Base-by-base conservation (phyloP, 352 stramenopile species). In the Phytopythium aichiense region DNA sequence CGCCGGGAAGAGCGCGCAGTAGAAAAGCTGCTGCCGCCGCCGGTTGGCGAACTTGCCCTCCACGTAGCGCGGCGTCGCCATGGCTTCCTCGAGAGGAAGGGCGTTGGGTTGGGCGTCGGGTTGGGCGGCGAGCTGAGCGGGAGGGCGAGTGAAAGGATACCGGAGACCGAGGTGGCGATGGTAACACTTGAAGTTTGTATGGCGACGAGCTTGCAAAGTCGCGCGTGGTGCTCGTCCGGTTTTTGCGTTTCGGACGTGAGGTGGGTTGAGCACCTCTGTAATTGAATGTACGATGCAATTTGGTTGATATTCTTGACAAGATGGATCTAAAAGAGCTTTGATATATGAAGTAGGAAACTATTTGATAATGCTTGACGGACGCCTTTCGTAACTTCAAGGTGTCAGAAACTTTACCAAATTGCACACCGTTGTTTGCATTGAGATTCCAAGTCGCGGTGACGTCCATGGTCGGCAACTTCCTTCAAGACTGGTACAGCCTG, bases 21-120 rank as follows among this genome's bases (percentile, higher is more conserved):
- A 87, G 55, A 82, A 87, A 52, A 89, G 71, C 42, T 75, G 60
- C 66, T 87, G 78, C 11, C 59, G 50, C 25, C 81, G 77, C 18
- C 31, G 49, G 63, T 87, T 88, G 25, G 58, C 30, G 63, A 89
- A 85, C 52, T 61, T 56, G 45, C 76, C 73, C n/a, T 88, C 68
- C 18, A 50, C 20, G 51, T 46, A 57, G 51, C 50, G 50, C 2
- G 50, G 50, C 9, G 48, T 22, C 23, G 23, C 16, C 48, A 31
- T 31, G 28, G 48, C 23, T 35, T 7, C 7, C n/a, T 31, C 7
- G 23, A 15, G 1, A 3, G 48, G 23, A 35, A 35, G 48, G 33
- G 48, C 48, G 15, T 4, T 4, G 28, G 28, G 28, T 30, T 30
- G 28, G 28, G 28, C 48, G 15, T 4, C 28, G 28, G 28, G 28